A percentile compares a stretch with the other conserved stretches of the same genome.
phyloP scores from a whole-genome alignment of 2,329 filamentous ascomycete species.

The Colletotrichum gigasporum region DNA sequence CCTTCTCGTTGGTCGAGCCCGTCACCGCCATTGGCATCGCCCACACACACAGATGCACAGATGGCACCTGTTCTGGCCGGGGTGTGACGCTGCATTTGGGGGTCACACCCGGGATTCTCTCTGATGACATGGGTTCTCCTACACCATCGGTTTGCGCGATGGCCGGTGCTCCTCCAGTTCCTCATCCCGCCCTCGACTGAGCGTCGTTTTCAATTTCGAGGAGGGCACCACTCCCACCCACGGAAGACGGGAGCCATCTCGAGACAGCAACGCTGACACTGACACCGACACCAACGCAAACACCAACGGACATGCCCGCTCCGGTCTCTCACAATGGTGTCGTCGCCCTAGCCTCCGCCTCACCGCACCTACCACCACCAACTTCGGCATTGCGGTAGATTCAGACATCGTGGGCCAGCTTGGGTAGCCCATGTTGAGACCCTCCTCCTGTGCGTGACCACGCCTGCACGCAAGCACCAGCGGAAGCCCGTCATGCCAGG shows the following conservation, averaged over 20 bases:
- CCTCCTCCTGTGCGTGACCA: slow-evolving; percentile 1
- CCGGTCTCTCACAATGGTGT: neutral
- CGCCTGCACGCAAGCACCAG: slow-evolving; percentile 7
- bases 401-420: no score
- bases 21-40: slow-evolving; percentile 21
- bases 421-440: slow-evolving; percentile 17
- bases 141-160: neutral
- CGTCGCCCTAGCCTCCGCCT: neutral
- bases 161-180: slow-evolving; percentile 9
- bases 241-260: neutral
- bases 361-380: neutral
- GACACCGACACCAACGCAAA: no score
- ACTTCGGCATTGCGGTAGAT: no score
- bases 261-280: no score
- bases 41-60: slow-evolving; percentile 13
- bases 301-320: no score
- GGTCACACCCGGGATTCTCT: slow-evolving; percentile 9
- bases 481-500: slow-evolving; percentile 18
- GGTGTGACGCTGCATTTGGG: slow-evolving; percentile 24
- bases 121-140: neutral
- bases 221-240: neutral
- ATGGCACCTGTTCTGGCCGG: slow-evolving; percentile 14
- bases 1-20: slow-evolving; percentile 6
- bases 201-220: neutral
- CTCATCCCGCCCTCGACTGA: slow-evolving; percentile 1